Percentiles rank a stretch among this genome's conserved stretches.
Conservation (phyloP, 2,329 filamentous ascomycete species). For the Fusarium sp. region DNA sequence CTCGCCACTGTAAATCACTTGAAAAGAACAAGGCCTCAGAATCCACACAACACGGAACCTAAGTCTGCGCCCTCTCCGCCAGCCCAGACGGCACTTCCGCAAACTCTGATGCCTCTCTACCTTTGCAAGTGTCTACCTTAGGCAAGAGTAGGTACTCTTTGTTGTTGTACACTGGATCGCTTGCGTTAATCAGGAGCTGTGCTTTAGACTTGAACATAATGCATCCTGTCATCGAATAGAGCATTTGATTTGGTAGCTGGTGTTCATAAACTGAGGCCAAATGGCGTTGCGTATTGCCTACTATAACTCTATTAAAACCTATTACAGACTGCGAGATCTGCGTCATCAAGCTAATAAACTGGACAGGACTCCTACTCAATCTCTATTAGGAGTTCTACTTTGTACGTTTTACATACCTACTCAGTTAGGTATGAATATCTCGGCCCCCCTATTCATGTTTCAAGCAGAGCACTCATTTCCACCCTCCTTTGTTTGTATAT, state of each 20-base stretch:
- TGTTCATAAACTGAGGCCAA: neutral
- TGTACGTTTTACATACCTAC: neutral
- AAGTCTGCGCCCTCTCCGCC: conserved; percentile 3
- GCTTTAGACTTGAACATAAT: neutral
- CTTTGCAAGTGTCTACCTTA: neutral
- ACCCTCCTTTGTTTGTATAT: conserved; percentile 11
- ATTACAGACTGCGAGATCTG: conserved; percentile 5
- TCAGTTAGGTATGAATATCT: neutral
- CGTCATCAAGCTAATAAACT: conserved; percentile 1
- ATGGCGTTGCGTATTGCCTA: neutral
- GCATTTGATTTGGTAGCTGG: neutral
- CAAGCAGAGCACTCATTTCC: conserved; percentile 4
- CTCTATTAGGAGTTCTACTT: neutral
- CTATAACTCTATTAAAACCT: neutral
- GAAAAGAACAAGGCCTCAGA: neutral
- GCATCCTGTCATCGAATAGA: neutral
- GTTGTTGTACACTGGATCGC: neutral
- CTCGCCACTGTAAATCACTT: conserved; percentile 11
- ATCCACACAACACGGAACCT: neutral
- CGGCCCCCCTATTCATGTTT: neutral
- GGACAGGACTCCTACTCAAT: neutral
- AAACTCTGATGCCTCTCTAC: conserved; percentile 8
- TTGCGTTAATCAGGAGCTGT: neutral
- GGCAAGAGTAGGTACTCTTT: neutral
- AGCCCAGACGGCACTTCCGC: conserved; percentile 7